These are phyloP conservation scores for Nicotiana attenuata DNA, from an alignment of 257 asterid genomes.

Conservation along the genomic window DNA sequence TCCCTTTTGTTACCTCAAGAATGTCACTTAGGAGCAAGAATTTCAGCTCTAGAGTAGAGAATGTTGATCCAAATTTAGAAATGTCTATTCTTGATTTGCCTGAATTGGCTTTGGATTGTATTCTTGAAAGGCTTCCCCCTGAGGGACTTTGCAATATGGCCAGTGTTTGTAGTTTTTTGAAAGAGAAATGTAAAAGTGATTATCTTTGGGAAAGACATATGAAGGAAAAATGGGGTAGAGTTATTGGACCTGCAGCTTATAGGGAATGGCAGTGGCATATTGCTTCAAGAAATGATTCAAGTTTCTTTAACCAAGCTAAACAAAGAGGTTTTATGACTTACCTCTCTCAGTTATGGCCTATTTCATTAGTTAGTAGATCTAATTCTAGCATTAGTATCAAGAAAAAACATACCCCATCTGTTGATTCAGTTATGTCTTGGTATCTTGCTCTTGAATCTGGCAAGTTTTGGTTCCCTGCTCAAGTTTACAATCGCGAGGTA, in stretches of 20 bases:
- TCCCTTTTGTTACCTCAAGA: constrained; percentile 12
- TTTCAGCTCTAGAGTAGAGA: constrained; percentile 21
- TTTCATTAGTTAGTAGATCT: constrained; percentile 40
- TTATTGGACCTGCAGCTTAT: constrained; percentile 50
- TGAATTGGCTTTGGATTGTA: constrained; percentile 69
- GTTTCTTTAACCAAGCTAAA: constrained; percentile 41
- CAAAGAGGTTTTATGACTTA: constrained; percentile 31
- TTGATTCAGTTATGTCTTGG: constrained; percentile 61
- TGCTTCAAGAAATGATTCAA: constrained; percentile 44
- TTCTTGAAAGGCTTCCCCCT: constrained; percentile 76
- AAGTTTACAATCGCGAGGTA: constrained; percentile 91
- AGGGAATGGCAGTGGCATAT: constrained; percentile 50
- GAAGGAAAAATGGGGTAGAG: constrained; percentile 61
- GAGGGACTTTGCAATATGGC: constrained; percentile 70
- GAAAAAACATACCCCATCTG: neutral
- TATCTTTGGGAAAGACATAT: constrained; percentile 64
- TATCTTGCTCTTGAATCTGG: constrained; percentile 84
- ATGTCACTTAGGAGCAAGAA: constrained; percentile 35
- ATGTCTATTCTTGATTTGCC: constrained; percentile 66
- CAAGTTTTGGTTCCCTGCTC: constrained; percentile 80
- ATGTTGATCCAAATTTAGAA: constrained; percentile 20
- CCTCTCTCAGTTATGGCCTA: constrained; percentile 40
- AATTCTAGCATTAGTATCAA: constrained; percentile 18
- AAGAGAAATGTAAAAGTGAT: constrained; percentile 55
- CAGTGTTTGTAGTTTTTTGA: constrained; percentile 47